These are phyloP conservation scores for Ophiognomonia clavigignenti-juglandacearum DNA, from an alignment of 2,329 filamentous ascomycete species.

Conservation along the genomic window DNA sequence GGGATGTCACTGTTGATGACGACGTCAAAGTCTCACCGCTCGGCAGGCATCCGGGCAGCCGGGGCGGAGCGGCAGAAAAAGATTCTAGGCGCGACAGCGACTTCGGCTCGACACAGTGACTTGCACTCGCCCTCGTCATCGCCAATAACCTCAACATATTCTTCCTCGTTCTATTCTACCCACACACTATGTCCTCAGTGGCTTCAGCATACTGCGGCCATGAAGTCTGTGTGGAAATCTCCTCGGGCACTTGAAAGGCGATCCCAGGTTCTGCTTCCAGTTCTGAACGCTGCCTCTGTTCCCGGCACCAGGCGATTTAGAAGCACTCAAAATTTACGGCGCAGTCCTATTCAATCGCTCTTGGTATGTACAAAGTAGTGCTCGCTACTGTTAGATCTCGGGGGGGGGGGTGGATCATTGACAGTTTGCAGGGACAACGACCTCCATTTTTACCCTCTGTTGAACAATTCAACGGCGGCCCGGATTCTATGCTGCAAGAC, in stretches of 20 bases:
- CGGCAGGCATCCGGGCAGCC: not conserved
- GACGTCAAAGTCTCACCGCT: not conserved
- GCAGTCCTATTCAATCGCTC: not conserved
- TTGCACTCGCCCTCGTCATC: no score
- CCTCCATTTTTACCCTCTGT: no score
- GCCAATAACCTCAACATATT: not conserved
- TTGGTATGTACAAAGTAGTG: no score
- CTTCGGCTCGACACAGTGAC: not conserved
- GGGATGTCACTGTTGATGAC: not conserved
- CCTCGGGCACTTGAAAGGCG: constrained; percentile 14
- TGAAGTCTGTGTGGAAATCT: constrained; percentile 15
- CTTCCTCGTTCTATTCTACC: not conserved
- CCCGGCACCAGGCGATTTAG: constrained; percentile 8
- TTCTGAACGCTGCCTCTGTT: not conserved
- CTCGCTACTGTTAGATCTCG: no score
- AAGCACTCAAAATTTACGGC: constrained; percentile 15
- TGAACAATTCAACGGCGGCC: no score
- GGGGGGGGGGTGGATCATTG: no score
- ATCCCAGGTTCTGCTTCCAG: constrained; percentile 5
- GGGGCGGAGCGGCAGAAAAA: no score
- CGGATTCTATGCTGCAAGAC: constrained; percentile 16
- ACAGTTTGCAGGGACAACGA: no score
- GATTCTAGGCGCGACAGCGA: no score
- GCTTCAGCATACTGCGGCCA: constrained; percentile 1
- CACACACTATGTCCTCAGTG: constrained; percentile 12